phyloP scores from a whole-genome alignment of 306 rosid species.

The Prunus dulcis region DNA sequence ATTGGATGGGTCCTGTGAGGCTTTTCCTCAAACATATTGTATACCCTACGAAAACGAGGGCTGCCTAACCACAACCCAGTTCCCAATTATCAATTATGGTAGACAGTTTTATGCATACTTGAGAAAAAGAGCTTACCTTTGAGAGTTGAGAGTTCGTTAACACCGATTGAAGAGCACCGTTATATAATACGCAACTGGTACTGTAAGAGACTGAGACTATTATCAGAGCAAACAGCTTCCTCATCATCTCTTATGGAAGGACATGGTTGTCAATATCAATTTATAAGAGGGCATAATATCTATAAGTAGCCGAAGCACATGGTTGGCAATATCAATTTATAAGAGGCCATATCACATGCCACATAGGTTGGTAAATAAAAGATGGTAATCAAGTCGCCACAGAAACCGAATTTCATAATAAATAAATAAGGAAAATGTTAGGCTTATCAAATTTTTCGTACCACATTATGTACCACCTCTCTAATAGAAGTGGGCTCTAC shows the following conservation, averaged over 20 bases:
- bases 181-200: too few relatives aligned
- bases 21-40: constrained; percentile 12
- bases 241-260: background rate
- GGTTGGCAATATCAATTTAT: background rate
- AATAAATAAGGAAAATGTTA: too few relatives aligned
- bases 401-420: too few relatives aligned
- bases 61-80: background rate
- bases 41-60: background rate
- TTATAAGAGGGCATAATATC: too few relatives aligned
- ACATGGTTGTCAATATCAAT: background rate
- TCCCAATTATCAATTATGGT: background rate
- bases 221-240: background rate
- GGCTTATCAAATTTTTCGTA: too few relatives aligned
- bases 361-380: too few relatives aligned
- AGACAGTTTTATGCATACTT: background rate
- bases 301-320: background rate
- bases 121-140: constrained; percentile 3
- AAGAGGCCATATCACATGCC: too few relatives aligned
- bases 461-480: too few relatives aligned
- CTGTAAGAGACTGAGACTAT: too few relatives aligned
- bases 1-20: background rate
- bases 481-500: too few relatives aligned
- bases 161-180: background rate
- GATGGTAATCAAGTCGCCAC: too few relatives aligned
- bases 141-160: background rate